Evolutionary conservation across 257 asterid species (phyloP), one percentile per base, ranked within the genome.

Genomic region (Solanum pinnatisectum): DNA sequence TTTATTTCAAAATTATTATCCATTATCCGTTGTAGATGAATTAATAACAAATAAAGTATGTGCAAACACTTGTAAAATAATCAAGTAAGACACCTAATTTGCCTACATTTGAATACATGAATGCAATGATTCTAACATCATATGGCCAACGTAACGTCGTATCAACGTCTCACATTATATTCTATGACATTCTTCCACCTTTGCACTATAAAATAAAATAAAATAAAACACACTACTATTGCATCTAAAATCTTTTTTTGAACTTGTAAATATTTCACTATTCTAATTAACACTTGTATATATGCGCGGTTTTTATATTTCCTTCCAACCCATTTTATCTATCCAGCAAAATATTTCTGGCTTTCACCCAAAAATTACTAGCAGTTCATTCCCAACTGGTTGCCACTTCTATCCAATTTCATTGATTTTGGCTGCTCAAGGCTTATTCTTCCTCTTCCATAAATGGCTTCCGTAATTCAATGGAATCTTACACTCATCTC

Each of bases 291-390:
- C 63, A 81, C 42, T 20, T 39, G 1, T 73, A 73, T 59, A 20
- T 59, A 59, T 40, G 65, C 83, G 84, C 84, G n/a, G 86, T 65
- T 52, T 84, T 79, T 88, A 2, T 35, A 5, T 35, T 87, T 88
- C 88, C 77, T 59, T 91, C 93, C 95, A 93, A 91, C 94, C 95
- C 91, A 89, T 90, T 7, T 84, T 83, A 71, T 92, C 95, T 77
- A 76, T 92, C 95, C 95, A 93, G 42, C 93, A 90, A 86, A 71
- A 33, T 18, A 49, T 44, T 84, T 86, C 89, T 93, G 96, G 89
- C 89, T 84, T 91, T 90, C 97, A 95, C 92, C 95, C 91, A 84
- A 89, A 49, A 36, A 86, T 89, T 89, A 36, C 35, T 35, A 36
- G 70, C 92, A 87, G 91, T 88, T 90, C 88, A 87, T 33, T 71